Evolutionary conservation across 2,329 filamentous ascomycete species (phyloP).

Genomic region (Paecilomyces sp.): DNA sequence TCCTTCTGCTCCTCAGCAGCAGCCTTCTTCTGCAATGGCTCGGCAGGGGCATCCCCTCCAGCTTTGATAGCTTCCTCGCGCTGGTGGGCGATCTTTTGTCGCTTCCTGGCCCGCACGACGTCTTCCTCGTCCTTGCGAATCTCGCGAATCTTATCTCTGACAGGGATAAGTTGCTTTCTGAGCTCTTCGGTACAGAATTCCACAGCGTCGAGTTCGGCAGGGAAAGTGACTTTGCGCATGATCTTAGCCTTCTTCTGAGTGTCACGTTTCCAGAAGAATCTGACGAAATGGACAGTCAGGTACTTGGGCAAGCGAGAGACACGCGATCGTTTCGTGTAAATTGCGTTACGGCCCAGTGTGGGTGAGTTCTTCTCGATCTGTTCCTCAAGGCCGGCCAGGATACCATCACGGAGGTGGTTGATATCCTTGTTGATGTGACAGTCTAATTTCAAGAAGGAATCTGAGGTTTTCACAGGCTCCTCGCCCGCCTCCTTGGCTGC

Average conservation of each 20-base stretch:
- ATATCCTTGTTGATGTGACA: conserved; percentile 86
- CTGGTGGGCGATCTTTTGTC: conserved; percentile 66
- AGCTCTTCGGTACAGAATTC: conserved; percentile 95
- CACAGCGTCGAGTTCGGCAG: conserved; percentile 81
- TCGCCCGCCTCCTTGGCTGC: conserved; percentile 69
- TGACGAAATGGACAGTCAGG: conserved; percentile 91
- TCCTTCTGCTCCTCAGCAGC: conserved; percentile 45
- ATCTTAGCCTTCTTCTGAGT: conserved; percentile 99
- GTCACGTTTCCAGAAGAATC: conserved; percentile 95
- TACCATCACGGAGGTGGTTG: conserved; percentile 86
- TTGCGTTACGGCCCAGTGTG: conserved; percentile 66
- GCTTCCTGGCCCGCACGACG: conserved; percentile 82
- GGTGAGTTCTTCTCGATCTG: conserved; percentile 86
- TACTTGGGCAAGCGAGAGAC: conserved; percentile 91
- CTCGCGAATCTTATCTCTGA: conserved; percentile 94
- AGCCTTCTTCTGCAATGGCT: conserved; percentile 43
- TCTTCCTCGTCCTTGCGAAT: conserved; percentile 93
- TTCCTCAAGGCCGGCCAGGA: conserved; percentile 73
- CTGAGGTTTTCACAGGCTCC: conserved; percentile 58
- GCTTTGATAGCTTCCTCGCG: conserved; percentile 46
- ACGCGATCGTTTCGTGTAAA: conserved; percentile 85
- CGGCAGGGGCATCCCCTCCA: conserved; percentile 25
- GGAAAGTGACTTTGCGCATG: conserved; percentile 97
- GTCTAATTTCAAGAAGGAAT: conserved; percentile 84
- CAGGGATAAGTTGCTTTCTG: conserved; percentile 72